phyloP scores from a whole-genome alignment of 225 moss, liverwort and hornwort genomes.

The Thuidium tamariscinum region DNA sequence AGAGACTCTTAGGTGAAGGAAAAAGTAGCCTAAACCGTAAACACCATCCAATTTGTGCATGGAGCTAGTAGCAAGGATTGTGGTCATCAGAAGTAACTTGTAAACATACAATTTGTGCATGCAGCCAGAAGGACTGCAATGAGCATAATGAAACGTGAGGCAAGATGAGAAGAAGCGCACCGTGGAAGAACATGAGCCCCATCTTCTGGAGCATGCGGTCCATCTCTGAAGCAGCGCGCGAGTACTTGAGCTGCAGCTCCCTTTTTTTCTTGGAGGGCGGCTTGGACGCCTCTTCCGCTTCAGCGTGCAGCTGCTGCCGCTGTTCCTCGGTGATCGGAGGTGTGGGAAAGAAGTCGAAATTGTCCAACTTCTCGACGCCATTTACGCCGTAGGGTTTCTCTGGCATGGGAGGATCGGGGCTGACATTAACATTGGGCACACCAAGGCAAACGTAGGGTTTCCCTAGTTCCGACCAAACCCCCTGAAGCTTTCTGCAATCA shows the following conservation, averaged over 20 bases:
- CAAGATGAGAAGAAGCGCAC: neutral
- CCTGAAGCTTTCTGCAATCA: conserved; percentile 68
- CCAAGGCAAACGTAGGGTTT: conserved; percentile 66
- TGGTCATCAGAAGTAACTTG: neutral
- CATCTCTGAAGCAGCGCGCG: conserved; percentile 32
- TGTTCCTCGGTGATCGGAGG: conserved; percentile 13
- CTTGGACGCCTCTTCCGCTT: neutral
- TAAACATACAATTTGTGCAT: neutral
- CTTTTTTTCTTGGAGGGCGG: conserved; percentile 27
- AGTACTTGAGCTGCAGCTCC: conserved; percentile 36
- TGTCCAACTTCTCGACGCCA: conserved; percentile 12
- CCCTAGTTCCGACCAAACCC: conserved; percentile 79
- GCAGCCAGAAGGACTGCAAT: neutral
- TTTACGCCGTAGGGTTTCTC: conserved; percentile 15
- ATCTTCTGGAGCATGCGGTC: conserved; percentile 74
- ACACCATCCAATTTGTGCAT: neutral
- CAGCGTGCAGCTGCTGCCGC: conserved; percentile 13
- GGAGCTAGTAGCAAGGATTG: neutral
- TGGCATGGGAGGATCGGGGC: conserved; percentile 52
- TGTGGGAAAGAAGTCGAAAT: conserved; percentile 47
- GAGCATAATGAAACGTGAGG: neutral
- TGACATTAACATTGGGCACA: conserved; percentile 40
- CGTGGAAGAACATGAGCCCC: conserved; percentile 77
- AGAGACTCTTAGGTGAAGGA: neutral
- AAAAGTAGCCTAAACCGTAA: neutral